Conservation (phyloP, 2,329 filamentous ascomycete genomes). For the Trichophyton rubrum region DNA sequence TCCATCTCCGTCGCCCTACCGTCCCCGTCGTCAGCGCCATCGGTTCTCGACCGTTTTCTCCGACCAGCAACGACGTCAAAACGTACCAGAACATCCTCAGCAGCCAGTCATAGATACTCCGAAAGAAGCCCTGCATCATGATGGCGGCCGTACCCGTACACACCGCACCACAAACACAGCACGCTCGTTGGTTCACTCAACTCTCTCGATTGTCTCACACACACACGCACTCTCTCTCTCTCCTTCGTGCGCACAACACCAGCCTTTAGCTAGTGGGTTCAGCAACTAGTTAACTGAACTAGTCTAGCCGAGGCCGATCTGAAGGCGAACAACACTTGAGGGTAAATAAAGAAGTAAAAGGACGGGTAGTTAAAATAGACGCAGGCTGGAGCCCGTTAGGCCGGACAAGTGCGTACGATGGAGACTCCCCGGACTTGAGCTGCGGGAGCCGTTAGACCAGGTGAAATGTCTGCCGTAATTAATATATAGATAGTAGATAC, state of each 20-base stretch:
- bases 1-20: slow-evolving; percentile 96
- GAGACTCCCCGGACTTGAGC: no score
- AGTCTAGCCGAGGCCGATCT: no score
- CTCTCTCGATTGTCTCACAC: neutral
- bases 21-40: neutral
- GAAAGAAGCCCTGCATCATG: slow-evolving; percentile 82
- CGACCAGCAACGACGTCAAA: slow-evolving; percentile 5
- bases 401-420: no score
- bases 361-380: no score
- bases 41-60: neutral
- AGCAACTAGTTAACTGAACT: neutral
- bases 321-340: neutral
- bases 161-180: neutral
- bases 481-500: no score
- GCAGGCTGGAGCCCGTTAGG: no score
- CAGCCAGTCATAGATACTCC: slow-evolving; percentile 94
- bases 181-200: neutral
- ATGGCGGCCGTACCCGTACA: neutral
- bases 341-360: neutral
- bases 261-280: no score
- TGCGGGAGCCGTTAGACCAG: no score
- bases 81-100: slow-evolving; percentile 91
- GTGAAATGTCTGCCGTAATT: no score
- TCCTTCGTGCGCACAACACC: no score
- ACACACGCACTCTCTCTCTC: no score